Evolutionary conservation across 2,329 filamentous ascomycete genomes (phyloP).

Genomic region (Thermothelomyces thermophilus): DNA sequence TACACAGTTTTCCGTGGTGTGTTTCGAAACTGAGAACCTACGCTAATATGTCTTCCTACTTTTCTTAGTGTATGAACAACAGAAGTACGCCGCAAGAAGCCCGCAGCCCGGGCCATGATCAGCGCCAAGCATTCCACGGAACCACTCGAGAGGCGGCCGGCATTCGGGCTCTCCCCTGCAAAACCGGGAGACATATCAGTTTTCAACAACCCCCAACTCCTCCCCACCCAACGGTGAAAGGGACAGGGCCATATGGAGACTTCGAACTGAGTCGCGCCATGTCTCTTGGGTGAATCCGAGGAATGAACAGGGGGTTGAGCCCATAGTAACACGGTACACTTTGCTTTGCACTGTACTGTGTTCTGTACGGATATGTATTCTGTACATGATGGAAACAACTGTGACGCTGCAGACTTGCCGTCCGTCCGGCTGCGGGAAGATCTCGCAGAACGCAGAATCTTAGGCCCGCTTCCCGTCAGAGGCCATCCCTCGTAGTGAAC

Average conservation of each 20-base stretch:
- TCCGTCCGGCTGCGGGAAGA: background rate
- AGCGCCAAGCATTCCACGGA: conserved; percentile 14
- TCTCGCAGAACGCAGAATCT: background rate
- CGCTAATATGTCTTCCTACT: too few relatives aligned
- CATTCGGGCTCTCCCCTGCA: conserved; percentile 3
- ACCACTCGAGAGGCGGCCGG: conserved; percentile 8
- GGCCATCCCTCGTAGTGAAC: background rate
- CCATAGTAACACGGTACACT: background rate
- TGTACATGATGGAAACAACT: background rate
- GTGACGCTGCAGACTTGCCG: background rate
- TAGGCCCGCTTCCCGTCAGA: background rate
- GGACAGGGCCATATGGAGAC: background rate
- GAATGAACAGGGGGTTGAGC: conserved; percentile 5
- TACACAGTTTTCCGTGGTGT: too few relatives aligned
- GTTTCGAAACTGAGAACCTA: too few relatives aligned
- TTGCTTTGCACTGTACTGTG: conserved; percentile 9
- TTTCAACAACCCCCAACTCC: too few relatives aligned
- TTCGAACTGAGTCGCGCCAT: conserved; percentile 1
- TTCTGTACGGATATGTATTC: too few relatives aligned
- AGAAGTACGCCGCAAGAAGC: conserved; percentile 2
- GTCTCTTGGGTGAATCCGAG: background rate
- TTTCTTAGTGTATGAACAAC: too few relatives aligned
- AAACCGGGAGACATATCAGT: conserved; percentile 3
- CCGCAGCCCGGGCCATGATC: conserved; percentile 17
- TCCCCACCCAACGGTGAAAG: background rate